phyloP scores from a whole-genome alignment of 1,139 yeast genomes.

The Geotrichum candidum region DNA sequence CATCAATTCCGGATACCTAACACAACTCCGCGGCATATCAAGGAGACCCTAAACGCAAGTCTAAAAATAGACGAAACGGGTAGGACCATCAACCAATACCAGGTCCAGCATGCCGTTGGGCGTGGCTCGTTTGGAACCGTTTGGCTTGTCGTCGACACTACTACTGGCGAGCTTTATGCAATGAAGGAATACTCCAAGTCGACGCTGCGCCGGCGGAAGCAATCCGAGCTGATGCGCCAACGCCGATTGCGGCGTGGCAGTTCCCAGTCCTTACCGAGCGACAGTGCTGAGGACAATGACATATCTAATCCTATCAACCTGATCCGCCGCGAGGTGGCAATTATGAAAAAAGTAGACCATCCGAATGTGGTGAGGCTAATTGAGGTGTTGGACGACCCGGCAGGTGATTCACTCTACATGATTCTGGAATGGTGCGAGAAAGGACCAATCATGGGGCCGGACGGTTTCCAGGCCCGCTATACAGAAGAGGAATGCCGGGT shows the following conservation, averaged over 20 bases:
- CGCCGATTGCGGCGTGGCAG: constrained; percentile 11
- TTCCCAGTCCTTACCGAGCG: neutral
- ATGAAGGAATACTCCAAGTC: constrained; percentile 57
- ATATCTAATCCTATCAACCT: constrained; percentile 28
- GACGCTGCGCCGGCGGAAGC: constrained; percentile 37
- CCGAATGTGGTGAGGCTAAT: constrained; percentile 77
- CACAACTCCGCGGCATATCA: constrained; percentile 32
- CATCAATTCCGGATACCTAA: constrained; percentile 37
- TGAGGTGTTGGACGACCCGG: constrained; percentile 72
- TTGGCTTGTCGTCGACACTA: constrained; percentile 67
- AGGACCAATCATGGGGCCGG: constrained; percentile 35
- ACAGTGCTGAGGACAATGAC: constrained; percentile 1
- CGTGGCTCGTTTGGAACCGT: constrained; percentile 90
- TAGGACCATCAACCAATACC: constrained; percentile 44
- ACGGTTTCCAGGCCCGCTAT: constrained; percentile 23
- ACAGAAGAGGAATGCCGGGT: constrained; percentile 39
- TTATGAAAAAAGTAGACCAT: constrained; percentile 75
- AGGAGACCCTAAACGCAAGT: constrained; percentile 38
- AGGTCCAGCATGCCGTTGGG: constrained; percentile 61
- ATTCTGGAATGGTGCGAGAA: constrained; percentile 68
- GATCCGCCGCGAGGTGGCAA: constrained; percentile 73
- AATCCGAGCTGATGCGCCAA: constrained; percentile 12
- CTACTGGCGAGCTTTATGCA: constrained; percentile 42
- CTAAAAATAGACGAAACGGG: constrained; percentile 33
- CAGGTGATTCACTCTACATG: constrained; percentile 60